Percentiles rank a stretch among this genome's conserved stretches.
Evolutionary conservation across 2,329 filamentous ascomycete genomes (phyloP).

Genomic region (Akanthomyces lecanii): DNA sequence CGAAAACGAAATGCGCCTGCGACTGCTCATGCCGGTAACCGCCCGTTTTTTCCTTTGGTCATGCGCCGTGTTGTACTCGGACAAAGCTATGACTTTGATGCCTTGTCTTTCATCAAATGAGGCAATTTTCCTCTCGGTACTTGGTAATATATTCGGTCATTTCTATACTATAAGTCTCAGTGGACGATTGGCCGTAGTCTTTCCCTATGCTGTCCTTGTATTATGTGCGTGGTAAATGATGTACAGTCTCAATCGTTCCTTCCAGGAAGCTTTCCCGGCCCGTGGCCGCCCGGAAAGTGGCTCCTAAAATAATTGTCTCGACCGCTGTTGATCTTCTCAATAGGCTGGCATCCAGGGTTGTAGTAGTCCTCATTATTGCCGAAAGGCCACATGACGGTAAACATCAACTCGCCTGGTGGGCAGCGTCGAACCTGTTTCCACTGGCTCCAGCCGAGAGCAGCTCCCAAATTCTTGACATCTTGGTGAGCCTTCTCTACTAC

Average conservation of each 20-base stretch:
- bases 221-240: not conserved
- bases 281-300: not conserved
- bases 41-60: not conserved
- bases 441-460: slow-evolving; percentile 53
- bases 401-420: slow-evolving; percentile 49
- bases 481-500: slow-evolving; percentile 21
- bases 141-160: not conserved
- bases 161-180: not conserved
- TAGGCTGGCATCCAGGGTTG: slow-evolving; percentile 30
- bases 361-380: slow-evolving; percentile 51
- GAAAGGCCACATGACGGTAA: slow-evolving; percentile 62
- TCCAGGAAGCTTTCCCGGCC: not conserved
- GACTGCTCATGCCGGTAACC: not conserved
- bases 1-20: not conserved
- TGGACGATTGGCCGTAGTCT: not conserved
- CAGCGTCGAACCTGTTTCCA: slow-evolving; percentile 58
- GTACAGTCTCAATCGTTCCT: not conserved
- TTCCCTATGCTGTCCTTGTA: not conserved
- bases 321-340: slow-evolving; percentile 14
- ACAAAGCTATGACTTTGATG: not conserved
- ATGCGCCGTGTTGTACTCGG: not conserved
- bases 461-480: slow-evolving; percentile 34
- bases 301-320: not conserved
- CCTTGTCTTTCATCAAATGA: not conserved
- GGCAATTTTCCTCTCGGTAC: not conserved